phyloP scores from a whole-genome alignment of 2,329 filamentous ascomycete genomes.

The Pseudogymnoascus sp. region DNA sequence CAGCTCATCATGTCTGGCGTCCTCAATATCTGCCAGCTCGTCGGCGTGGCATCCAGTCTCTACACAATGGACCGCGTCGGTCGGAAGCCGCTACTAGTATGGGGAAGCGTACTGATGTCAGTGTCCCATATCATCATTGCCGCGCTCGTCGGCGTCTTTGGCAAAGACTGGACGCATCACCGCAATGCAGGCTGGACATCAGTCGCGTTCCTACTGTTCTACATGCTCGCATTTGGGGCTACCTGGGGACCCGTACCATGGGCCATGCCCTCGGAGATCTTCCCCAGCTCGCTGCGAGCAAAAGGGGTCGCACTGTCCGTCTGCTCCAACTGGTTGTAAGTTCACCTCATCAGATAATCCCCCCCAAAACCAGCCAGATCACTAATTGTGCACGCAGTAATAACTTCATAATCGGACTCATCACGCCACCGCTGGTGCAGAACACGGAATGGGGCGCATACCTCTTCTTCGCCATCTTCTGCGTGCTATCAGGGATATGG shows the following conservation, averaged over 20 bases:
- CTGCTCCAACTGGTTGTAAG: slow-evolving; percentile 53
- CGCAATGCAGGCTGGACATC: slow-evolving; percentile 47
- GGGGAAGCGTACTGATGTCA: slow-evolving; percentile 41
- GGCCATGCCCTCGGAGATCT: slow-evolving; percentile 53
- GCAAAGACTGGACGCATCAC: slow-evolving; percentile 45
- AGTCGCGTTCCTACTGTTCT: slow-evolving; percentile 52
- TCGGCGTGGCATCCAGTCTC: slow-evolving; percentile 41
- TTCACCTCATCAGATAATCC: background rate
- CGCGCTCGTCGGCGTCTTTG: slow-evolving; percentile 47
- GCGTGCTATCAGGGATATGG: slow-evolving; percentile 43
- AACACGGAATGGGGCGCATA: slow-evolving; percentile 53
- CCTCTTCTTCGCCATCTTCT: slow-evolving; percentile 50
- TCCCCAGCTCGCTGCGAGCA: slow-evolving; percentile 52
- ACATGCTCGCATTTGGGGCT: slow-evolving; percentile 52
- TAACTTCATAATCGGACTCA: slow-evolving; percentile 49
- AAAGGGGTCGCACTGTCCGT: slow-evolving; percentile 63
- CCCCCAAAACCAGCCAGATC: background rate
- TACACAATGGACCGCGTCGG: slow-evolving; percentile 45
- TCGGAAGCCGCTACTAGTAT: slow-evolving; percentile 40
- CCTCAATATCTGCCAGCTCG: slow-evolving; percentile 44
- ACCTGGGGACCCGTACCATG: slow-evolving; percentile 27
- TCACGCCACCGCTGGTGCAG: slow-evolving; percentile 58
- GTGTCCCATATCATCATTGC: slow-evolving; percentile 46
- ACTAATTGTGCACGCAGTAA: background rate
- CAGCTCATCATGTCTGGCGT: slow-evolving; percentile 49